phyloP scores from a whole-genome alignment of 805 yeast genomes.

The Yamadazyma sp. region DNA sequence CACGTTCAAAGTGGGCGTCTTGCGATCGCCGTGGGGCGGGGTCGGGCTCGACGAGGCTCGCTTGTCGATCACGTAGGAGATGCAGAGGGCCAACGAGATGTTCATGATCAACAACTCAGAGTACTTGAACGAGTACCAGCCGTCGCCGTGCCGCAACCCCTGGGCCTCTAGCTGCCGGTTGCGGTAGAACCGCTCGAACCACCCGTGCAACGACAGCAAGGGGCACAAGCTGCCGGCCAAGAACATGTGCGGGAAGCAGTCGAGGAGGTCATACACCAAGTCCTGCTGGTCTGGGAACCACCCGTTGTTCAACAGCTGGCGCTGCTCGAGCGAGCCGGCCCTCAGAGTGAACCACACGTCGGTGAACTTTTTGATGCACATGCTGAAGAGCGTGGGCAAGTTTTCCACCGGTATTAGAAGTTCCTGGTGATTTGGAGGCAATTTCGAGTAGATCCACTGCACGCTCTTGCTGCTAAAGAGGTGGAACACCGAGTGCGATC shows the following conservation, averaged over 20 bases:
- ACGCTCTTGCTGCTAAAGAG: slow-evolving; percentile 36
- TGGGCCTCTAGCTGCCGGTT: slow-evolving; percentile 1
- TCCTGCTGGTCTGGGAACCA: slow-evolving; percentile 22
- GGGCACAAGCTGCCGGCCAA: slow-evolving; percentile 24
- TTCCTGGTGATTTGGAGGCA: slow-evolving; percentile 24
- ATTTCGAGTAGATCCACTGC: slow-evolving; percentile 28
- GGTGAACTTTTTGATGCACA: slow-evolving; percentile 15
- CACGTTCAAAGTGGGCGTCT: neutral
- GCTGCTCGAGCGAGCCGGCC: slow-evolving; percentile 10
- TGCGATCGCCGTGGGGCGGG: neutral
- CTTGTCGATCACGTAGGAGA: slow-evolving; percentile 23
- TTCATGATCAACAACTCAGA: slow-evolving; percentile 38
- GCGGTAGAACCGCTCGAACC: slow-evolving; percentile 27
- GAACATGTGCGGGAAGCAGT: slow-evolving; percentile 23
- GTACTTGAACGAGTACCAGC: slow-evolving; percentile 19
- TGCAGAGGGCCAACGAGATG: slow-evolving; percentile 25
- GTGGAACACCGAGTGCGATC: slow-evolving; percentile 36
- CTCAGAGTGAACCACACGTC: slow-evolving; percentile 15
- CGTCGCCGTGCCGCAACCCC: neutral
- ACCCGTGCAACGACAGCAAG: slow-evolving; percentile 14
- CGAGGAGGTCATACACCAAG: slow-evolving; percentile 28
- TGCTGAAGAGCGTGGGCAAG: slow-evolving; percentile 27
- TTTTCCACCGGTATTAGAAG: slow-evolving; percentile 31
- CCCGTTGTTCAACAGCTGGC: slow-evolving; percentile 10
- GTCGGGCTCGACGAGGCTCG: slow-evolving; percentile 1